phyloP scores from a whole-genome alignment of 495 filamentous ascomycete species.

The Aspergillus hancockii region DNA sequence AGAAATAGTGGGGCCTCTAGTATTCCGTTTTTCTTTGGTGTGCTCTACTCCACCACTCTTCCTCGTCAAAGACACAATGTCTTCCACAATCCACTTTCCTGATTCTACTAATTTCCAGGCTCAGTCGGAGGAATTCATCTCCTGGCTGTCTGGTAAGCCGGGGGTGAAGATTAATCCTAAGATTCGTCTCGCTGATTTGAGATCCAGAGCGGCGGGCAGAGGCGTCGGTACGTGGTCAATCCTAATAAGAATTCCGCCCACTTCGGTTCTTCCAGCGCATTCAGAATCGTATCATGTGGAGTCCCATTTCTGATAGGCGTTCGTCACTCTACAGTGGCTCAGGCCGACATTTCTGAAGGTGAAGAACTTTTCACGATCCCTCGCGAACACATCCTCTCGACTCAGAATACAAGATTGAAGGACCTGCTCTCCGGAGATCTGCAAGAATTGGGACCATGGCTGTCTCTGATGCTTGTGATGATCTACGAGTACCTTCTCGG shows the following conservation, averaged over 20 bases:
- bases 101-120: conserved; percentile 45
- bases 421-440: conserved; percentile 45
- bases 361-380: conserved; percentile 68
- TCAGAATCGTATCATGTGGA: conserved; percentile 13
- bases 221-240: conserved; percentile 56
- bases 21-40: conserved; percentile 18
- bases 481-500: conserved; percentile 72
- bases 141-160: conserved; percentile 53
- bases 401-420: conserved; percentile 51
- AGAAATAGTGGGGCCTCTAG: conserved; percentile 1
- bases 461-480: conserved; percentile 75
- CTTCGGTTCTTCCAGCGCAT: conserved; percentile 13
- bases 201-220: conserved; percentile 53
- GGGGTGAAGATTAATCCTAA: conserved; percentile 57
- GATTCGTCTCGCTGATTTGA: conserved; percentile 55
- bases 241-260: conserved; percentile 21
- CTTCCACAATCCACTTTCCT: conserved; percentile 38
- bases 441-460: conserved; percentile 52
- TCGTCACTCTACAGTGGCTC: conserved; percentile 49
- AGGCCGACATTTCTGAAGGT: conserved; percentile 56
- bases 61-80: conserved; percentile 32
- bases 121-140: conserved; percentile 52
- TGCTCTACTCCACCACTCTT: conserved; percentile 17
- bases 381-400: conserved; percentile 53
- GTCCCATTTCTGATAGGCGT: conserved; percentile 26